Evolutionary conservation across 2,329 filamentous ascomycete genomes (phyloP), one percentile per base, ranked within the genome.

Genomic region (Hortaea werneckii): DNA sequence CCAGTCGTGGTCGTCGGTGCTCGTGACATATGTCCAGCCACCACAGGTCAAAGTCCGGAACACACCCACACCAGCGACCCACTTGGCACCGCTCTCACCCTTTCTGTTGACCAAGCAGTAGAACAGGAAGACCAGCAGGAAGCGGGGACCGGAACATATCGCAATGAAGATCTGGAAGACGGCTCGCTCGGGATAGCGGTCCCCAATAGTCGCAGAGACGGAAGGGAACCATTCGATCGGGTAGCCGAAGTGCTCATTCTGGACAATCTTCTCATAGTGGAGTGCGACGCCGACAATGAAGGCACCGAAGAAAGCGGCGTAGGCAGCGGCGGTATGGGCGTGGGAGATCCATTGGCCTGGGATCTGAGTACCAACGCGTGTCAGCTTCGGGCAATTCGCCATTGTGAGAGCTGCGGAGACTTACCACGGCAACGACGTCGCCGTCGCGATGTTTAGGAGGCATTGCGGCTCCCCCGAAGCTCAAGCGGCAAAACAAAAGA

Each of bases 101-200:
- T 85, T 82, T 56, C 79, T 80, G 50, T 85, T 79, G 30, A 88
- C 94, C 45, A 98, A 72, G 54, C 95, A 75, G 63, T 95, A 98
- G 84, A 86, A 96, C 20, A 98, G 74, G 44, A 82, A 86, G 49
- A 95, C 87, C 42, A 98, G 80, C 26, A 84, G 82, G 66, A 98
- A 95, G 50, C 92, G 82, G 60, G 92, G 90, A 82, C 85, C 86
- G 39, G 92, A 95, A 30, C 90, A 95, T 50, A 98, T 82, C 50
- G 90, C 90, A 64, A 98, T 98, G 65, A 96, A 95, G 55, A 98
- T 67, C 79, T 94, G 90, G 67, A 98, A 98, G 59, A 96, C 84
- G 11, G 92, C 94, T 49, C 92, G 83, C 69, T 98, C 92, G 44
- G 92, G 92, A 61, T 95, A 96, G 54, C 89, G 82, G 67, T 98